phyloP scores from a whole-genome alignment of 805 yeast species.

The Clavispora santaluciae region DNA sequence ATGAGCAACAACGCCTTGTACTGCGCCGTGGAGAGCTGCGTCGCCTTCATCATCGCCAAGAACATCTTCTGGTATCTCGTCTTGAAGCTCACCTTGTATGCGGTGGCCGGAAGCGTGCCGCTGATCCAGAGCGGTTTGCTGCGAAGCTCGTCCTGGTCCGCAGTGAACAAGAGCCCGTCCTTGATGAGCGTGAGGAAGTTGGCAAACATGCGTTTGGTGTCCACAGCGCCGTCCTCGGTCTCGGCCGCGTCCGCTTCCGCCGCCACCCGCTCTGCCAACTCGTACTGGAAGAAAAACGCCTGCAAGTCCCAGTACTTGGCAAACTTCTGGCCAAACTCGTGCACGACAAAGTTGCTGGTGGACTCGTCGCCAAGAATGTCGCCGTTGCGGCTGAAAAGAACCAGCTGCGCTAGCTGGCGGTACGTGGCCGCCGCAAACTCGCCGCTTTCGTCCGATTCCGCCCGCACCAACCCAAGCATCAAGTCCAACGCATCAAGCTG shows the following conservation, averaged over 20 bases:
- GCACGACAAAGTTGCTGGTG: constrained; percentile 41
- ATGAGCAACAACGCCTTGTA: constrained; percentile 65
- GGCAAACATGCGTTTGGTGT: constrained; percentile 20
- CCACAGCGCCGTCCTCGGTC: constrained; percentile 1
- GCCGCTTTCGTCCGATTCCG: constrained; percentile 51
- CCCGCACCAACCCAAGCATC: constrained; percentile 48
- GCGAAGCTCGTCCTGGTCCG: constrained; percentile 27
- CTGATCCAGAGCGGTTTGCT: constrained; percentile 22
- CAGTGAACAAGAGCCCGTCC: constrained; percentile 18
- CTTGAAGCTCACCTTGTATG: constrained; percentile 47
- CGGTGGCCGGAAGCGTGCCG: constrained; percentile 34
- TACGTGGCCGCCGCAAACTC: constrained; percentile 58
- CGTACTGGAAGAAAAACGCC: constrained; percentile 59
- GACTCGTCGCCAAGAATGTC: constrained; percentile 43
- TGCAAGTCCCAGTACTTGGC: constrained; percentile 69
- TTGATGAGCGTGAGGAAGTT: constrained; percentile 39
- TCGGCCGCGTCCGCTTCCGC: too few relatives aligned
- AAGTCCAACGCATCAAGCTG: constrained; percentile 52
- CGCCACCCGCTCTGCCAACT: constrained; percentile 7
- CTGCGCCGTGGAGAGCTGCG: constrained; percentile 47
- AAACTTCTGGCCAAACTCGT: constrained; percentile 56
- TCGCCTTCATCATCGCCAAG: constrained; percentile 48
- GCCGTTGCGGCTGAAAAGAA: constrained; percentile 29
- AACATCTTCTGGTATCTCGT: constrained; percentile 67
- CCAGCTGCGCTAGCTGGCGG: constrained; percentile 33